A percentile compares a stretch with the other conserved stretches of the same genome.
These are phyloP conservation scores for Gnomoniopsis smithogilvyi DNA, from an alignment of 2,329 filamentous ascomycete species.

Conservation along the genomic window DNA sequence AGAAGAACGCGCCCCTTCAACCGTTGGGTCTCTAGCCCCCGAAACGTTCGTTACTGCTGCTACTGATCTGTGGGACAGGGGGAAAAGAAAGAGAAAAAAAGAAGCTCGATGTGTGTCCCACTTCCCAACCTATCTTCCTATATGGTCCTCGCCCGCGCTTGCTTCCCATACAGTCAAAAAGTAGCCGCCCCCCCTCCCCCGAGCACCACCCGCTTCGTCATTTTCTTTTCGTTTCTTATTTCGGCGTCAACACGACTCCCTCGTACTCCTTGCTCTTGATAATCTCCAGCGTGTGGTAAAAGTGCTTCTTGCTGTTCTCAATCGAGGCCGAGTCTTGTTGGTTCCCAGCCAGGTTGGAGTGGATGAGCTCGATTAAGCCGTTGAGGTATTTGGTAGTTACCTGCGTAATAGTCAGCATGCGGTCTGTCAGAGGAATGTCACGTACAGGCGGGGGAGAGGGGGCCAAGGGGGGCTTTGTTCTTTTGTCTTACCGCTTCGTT, in stretches of 20 bases:
- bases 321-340: constrained; percentile 77
- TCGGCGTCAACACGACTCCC: constrained; percentile 73
- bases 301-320: constrained; percentile 89
- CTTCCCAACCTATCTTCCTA: too few relatives aligned
- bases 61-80: not conserved
- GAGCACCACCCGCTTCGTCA: too few relatives aligned
- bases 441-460: not conserved
- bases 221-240: constrained; percentile 30
- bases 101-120: too few relatives aligned
- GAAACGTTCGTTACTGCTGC: not conserved
- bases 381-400: constrained; percentile 97
- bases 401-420: constrained; percentile 28
- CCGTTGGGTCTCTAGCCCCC: not conserved
- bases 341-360: constrained; percentile 88
- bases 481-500: constrained; percentile 80
- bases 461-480: not conserved
- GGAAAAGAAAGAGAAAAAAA: not conserved
- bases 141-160: too few relatives aligned
- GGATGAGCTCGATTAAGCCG: constrained; percentile 95
- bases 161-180: too few relatives aligned
- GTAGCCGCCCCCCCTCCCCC: too few relatives aligned
- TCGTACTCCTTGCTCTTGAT: constrained; percentile 91
- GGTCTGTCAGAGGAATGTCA: not conserved
- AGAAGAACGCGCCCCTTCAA: not conserved
- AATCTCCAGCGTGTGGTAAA: constrained; percentile 91